These are phyloP conservation scores for Helicostylum pulchrum DNA, from an alignment of 192 early-diverging fungal genomes.

Conservation along the genomic window DNA sequence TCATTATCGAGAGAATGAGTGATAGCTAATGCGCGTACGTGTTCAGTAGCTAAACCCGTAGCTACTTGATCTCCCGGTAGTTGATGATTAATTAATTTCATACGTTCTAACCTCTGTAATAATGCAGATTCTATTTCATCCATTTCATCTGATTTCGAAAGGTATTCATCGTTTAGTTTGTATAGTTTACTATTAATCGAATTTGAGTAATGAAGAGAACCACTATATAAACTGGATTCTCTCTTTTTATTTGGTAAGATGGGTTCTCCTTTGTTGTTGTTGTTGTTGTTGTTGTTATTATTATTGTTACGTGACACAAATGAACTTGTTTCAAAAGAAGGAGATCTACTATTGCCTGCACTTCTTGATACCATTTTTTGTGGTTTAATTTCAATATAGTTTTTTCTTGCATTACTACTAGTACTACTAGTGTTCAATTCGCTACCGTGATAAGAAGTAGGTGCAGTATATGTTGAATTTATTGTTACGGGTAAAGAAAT, in stretches of 20 bases:
- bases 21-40: slow-evolving; percentile 25
- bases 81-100: slow-evolving; percentile 1
- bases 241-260: slow-evolving; percentile 24
- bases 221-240: slow-evolving; percentile 23
- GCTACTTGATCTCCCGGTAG: slow-evolving; percentile 23
- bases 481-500: slow-evolving; percentile 1
- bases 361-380: not conserved
- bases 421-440: not conserved
- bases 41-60: slow-evolving; percentile 23
- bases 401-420: not conserved
- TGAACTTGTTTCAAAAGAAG: slow-evolving; percentile 13
- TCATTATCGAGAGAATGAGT: slow-evolving; percentile 13
- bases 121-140: slow-evolving; percentile 27
- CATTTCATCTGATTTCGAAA: no score
- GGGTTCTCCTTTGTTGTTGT: slow-evolving; percentile 4
- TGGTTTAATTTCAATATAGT: slow-evolving; percentile 29
- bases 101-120: slow-evolving; percentile 23
- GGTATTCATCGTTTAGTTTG: not conserved
- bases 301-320: not conserved
- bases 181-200: slow-evolving; percentile 16
- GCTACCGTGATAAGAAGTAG: slow-evolving; percentile 12
- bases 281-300: not conserved
- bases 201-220: slow-evolving; percentile 6
- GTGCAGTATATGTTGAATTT: not conserved
- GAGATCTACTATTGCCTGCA: slow-evolving; percentile 1